Percentiles rank a stretch among this genome's conserved stretches.
These are phyloP conservation scores for Rasamsonia emersonii DNA, from an alignment of 2,329 filamentous ascomycete species.

Conservation along the genomic window DNA sequence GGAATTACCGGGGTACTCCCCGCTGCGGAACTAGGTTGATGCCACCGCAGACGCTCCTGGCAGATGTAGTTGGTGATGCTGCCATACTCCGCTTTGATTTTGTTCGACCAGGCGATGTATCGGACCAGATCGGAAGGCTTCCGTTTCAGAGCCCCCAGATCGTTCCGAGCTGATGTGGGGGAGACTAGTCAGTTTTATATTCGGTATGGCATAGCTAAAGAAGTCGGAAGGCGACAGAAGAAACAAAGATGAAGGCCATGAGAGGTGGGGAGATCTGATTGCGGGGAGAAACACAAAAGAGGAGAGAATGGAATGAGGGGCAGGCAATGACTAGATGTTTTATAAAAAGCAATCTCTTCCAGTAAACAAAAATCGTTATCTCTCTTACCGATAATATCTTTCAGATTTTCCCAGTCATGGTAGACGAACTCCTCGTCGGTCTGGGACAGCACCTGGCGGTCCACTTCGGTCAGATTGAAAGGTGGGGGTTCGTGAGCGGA, in stretches of 20 bases:
- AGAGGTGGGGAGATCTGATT: too few species aligned
- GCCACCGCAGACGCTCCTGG: slow-evolving; percentile 47
- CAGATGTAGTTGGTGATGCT: slow-evolving; percentile 50
- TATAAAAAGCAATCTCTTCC: too few species aligned
- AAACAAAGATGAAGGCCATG: too few species aligned
- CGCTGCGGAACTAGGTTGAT: slow-evolving; percentile 19
- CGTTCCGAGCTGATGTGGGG: slow-evolving; percentile 35
- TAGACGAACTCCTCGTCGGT: slow-evolving; percentile 45
- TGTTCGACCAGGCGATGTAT: slow-evolving; percentile 51
- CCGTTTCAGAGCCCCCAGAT: slow-evolving; percentile 49
- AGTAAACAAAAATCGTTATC: too few species aligned
- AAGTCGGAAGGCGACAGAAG: too few species aligned
- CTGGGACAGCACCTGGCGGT: slow-evolving; percentile 41
- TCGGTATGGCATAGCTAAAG: too few species aligned
- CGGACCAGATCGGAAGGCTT: slow-evolving; percentile 50
- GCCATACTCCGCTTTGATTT: slow-evolving; percentile 48
- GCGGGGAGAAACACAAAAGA: too few species aligned
- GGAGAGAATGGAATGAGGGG: too few species aligned
- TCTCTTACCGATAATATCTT: slow-evolving; percentile 44
- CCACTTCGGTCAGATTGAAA: slow-evolving; percentile 43
- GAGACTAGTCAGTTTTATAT: too few species aligned
- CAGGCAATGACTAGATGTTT: too few species aligned
- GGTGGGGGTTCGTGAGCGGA: too few species aligned
- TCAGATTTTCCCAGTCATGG: slow-evolving; percentile 46
- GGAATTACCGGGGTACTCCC: slow-evolving; percentile 28